These are phyloP conservation scores for Rhodotorula sp. DNA, from an alignment of 1,284 basidiomycete genomes.

Conservation along the genomic window DNA sequence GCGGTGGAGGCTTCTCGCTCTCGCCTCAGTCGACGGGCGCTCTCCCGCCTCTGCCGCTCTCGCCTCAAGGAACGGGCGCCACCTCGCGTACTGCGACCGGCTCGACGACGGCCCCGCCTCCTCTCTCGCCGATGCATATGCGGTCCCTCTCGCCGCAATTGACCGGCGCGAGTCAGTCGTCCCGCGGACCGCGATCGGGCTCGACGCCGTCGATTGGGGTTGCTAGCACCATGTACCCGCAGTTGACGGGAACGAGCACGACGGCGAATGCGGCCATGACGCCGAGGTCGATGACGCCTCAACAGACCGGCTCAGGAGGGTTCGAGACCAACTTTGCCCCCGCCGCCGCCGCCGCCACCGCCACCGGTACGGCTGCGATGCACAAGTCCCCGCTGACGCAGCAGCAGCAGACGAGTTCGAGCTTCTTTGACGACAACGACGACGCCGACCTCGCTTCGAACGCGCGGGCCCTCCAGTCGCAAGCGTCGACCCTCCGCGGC, in stretches of 20 bases:
- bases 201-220: conserved; percentile 30
- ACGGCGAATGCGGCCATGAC: background rate
- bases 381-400: background rate
- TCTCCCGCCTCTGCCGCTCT: conserved; percentile 31
- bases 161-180: conserved; percentile 6
- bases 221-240: background rate
- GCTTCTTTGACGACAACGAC: conserved; percentile 43
- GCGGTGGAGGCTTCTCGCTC: conserved; percentile 45
- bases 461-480: conserved; percentile 8
- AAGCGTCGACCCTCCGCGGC: conserved; percentile 11
- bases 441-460: conserved; percentile 29
- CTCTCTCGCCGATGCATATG: background rate
- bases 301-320: conserved; percentile 19
- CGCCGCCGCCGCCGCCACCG: background rate
- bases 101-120: background rate
- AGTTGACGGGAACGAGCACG: conserved; percentile 14
- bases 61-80: conserved; percentile 39
- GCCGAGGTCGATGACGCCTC: conserved; percentile 34
- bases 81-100: background rate
- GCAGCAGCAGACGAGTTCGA: conserved; percentile 12
- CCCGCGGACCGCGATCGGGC: background rate
- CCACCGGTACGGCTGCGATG: no score
- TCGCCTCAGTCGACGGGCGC: conserved; percentile 37
- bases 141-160: conserved; percentile 1
- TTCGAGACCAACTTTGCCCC: conserved; percentile 31